phyloP scores from a whole-genome alignment of 2,329 filamentous ascomycete species.

The Phaeosphaeria sp. region DNA sequence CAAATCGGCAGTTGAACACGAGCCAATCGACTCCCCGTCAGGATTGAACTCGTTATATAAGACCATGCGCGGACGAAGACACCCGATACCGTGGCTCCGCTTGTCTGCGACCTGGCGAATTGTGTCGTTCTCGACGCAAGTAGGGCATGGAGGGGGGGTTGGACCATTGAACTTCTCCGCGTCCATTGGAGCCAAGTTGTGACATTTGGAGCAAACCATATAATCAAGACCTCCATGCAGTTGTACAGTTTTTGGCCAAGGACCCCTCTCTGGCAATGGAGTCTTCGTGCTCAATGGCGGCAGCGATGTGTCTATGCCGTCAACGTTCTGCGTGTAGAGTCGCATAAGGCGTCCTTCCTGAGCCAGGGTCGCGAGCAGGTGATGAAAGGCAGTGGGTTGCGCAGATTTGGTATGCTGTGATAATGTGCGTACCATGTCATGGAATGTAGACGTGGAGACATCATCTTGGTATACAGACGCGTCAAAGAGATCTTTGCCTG shows the following conservation, averaged over 20 bases:
- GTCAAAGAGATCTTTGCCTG: conserved; percentile 95
- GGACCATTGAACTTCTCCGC: conserved; percentile 82
- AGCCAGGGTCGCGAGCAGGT: conserved; percentile 88
- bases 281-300: conserved; percentile 79
- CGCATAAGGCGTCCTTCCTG: conserved; percentile 86
- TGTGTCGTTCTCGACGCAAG: conserved; percentile 76
- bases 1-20: conserved; percentile 85
- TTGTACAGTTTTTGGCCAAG: conserved; percentile 93
- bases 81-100: conserved; percentile 90
- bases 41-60: conserved; percentile 98
- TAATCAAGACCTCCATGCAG: conserved; percentile 92
- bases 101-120: conserved; percentile 82
- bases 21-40: conserved; percentile 93
- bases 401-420: conserved; percentile 79
- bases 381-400: conserved; percentile 86
- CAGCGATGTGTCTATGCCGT: conserved; percentile 88
- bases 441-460: conserved; percentile 85
- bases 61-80: conserved; percentile 89
- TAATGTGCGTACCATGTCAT: conserved; percentile 92
- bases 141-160: conserved; percentile 77
- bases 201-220: conserved; percentile 97
- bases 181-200: conserved; percentile 76
- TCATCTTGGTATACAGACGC: conserved; percentile 97
- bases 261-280: conserved; percentile 81
- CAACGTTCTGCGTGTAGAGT: conserved; percentile 95